Evolutionary conservation across 192 early-diverging fungal genomes (phyloP).

Genomic region (Phlyctochytrium bullatum): DNA sequence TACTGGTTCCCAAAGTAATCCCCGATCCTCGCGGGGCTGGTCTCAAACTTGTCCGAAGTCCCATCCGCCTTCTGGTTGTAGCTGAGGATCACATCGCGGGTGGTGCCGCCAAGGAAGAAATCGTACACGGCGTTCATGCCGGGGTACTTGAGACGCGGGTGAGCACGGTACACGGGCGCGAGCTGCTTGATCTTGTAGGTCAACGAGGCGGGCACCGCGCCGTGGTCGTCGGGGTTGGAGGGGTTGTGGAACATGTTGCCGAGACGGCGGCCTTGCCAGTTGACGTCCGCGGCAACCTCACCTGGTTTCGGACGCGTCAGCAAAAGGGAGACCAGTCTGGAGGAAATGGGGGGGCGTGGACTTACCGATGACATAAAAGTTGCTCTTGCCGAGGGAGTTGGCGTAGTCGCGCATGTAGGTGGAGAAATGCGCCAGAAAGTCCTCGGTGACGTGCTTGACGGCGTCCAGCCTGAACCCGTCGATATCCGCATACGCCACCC

Average conservation of each 20-base stretch:
- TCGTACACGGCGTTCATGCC: constrained; percentile 7
- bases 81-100: constrained; percentile 1
- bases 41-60: background rate
- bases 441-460: constrained; percentile 11
- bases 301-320: no score
- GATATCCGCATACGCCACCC: constrained; percentile 6
- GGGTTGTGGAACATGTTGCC: constrained; percentile 9
- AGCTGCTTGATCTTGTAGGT: constrained; percentile 6
- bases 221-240: constrained; percentile 9
- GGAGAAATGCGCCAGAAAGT: constrained; percentile 1
- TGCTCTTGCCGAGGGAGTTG: background rate
- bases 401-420: constrained; percentile 3
- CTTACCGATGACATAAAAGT: constrained; percentile 10
- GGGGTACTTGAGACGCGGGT: background rate
- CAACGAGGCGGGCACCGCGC: constrained; percentile 2
- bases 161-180: background rate
- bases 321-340: no score
- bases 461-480: constrained; percentile 2
- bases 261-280: constrained; percentile 7
- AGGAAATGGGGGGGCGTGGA: no score
- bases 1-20: constrained; percentile 1
- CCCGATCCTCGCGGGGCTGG: background rate
- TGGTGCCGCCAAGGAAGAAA: background rate
- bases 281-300: constrained; percentile 5
- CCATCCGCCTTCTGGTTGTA: constrained; percentile 1